These are phyloP conservation scores for Podila minutissima DNA, from an alignment of 192 early-diverging fungal species.

Conservation along the genomic window DNA sequence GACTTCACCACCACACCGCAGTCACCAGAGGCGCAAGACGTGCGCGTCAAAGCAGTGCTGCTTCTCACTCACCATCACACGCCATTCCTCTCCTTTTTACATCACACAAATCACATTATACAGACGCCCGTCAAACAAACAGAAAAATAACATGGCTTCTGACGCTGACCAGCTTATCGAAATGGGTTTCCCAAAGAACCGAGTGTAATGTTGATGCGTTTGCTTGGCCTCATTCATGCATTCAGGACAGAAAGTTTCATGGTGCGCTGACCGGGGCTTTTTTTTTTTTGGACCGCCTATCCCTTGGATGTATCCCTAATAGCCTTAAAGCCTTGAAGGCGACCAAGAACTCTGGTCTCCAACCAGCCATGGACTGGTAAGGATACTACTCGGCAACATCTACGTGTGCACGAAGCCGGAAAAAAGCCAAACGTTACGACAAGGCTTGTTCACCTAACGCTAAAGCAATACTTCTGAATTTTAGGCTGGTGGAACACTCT, in stretches of 20 bases:
- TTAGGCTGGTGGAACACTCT: conserved; percentile 74
- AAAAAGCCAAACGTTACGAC: background rate
- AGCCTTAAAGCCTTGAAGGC: conserved; percentile 68
- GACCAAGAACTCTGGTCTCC: conserved; percentile 80
- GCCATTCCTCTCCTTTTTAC: too few species aligned
- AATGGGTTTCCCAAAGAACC: conserved; percentile 76
- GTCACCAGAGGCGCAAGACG: too few species aligned
- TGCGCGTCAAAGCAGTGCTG: too few species aligned
- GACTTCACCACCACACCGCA: too few species aligned
- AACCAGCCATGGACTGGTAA: conserved; percentile 90
- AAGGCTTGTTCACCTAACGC: background rate
- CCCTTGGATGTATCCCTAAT: background rate
- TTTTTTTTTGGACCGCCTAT: background rate
- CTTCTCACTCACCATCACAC: too few species aligned
- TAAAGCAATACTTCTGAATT: background rate
- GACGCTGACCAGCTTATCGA: conserved; percentile 65
- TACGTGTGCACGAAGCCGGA: background rate
- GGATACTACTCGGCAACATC: background rate
- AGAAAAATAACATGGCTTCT: conserved; percentile 39
- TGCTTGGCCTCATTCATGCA: too few species aligned
- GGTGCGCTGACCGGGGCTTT: background rate
- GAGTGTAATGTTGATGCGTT: conserved; percentile 58
- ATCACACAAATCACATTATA: background rate
- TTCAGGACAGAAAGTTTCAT: too few species aligned
- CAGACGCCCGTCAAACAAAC: background rate